Conservation (phyloP, 768 basidiomycete species). For the Suillus sp. region DNA sequence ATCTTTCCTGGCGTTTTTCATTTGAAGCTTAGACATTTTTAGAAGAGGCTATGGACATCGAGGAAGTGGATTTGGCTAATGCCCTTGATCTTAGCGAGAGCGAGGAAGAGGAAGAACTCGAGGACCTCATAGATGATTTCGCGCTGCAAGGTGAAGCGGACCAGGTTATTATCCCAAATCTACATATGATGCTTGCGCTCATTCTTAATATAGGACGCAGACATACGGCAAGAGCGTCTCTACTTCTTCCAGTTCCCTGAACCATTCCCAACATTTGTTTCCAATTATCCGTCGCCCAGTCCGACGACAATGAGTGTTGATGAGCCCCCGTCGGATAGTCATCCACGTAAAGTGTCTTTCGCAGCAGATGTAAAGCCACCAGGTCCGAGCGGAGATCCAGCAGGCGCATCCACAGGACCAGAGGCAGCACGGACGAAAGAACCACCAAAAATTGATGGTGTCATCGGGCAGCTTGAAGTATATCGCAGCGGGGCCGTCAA, state of each 20-base stretch:
- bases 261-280: constrained; percentile 77
- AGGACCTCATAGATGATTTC: constrained; percentile 77
- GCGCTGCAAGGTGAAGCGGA: constrained; percentile 41
- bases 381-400: constrained; percentile 29
- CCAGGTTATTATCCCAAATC: constrained; percentile 35
- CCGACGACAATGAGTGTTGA: constrained; percentile 40
- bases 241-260: constrained; percentile 91
- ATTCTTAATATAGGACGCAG: constrained; percentile 42
- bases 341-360: constrained; percentile 63
- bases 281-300: constrained; percentile 35
- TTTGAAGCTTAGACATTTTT: neutral
- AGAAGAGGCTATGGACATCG: constrained; percentile 28
- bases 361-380: constrained; percentile 60
- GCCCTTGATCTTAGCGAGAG: constrained; percentile 73
- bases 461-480: constrained; percentile 83
- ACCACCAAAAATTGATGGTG: constrained; percentile 59
- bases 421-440: constrained; percentile 32
- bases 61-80: constrained; percentile 52
- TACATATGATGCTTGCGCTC: neutral
- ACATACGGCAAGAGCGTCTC: constrained; percentile 61
- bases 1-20: constrained; percentile 12
- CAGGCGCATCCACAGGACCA: constrained; percentile 23
- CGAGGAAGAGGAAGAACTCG: constrained; percentile 79
- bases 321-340: constrained; percentile 22
- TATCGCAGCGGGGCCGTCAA: constrained; percentile 86